Evolutionary conservation across 1,284 basidiomycete species (phyloP), one percentile per base, ranked within the genome.

Genomic region (Microbotryum intermedium): DNA sequence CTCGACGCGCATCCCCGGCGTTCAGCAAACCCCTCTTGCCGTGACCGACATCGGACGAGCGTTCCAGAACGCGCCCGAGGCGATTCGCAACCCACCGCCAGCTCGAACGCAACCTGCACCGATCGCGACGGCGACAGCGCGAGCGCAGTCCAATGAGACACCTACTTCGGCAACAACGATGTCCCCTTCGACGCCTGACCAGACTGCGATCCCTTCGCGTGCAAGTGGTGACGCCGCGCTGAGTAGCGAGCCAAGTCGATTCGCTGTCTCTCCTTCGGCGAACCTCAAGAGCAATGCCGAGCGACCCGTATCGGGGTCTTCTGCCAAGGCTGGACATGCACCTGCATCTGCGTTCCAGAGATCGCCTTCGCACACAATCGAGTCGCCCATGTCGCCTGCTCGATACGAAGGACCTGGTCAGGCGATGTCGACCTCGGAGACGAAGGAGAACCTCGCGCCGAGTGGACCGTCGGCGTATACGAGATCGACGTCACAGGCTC

Each of bases 1-100:
- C 2, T 79, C 85, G 11, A 68, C 69, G 1, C 56, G 61, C 21
- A 64, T 68, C 0, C 58, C 60, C 20, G 67, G 60, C 6, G 58
- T 62, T 23, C 55, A 49, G 30, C 62, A 68, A 28, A 62, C 62
- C 2, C 67, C 67, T 0, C 60, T 58, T 1, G 57, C 59, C 1
- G 60, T 68, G 7, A 53, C 57, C 34, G 62, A 66, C n/a, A 68
- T 68, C 34, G 45, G 58, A 1, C 47, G 56, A 2, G 56, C 56
- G 10, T 60, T 60, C 54, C 21, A 50, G 10, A 50, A 39, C 43
- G 30, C 28, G 23, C 42, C 25, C 21, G 28, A 26, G 29, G 26
- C 49, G 25, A 53, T 60, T 23, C 50, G 55, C 4, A 59, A 61
- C 25, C 42, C 49, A 20, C 48, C 47, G 4, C 26, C 28, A 21